Conservation (phyloP, 495 filamentous ascomycete genomes). For the Xylaria acuta region DNA sequence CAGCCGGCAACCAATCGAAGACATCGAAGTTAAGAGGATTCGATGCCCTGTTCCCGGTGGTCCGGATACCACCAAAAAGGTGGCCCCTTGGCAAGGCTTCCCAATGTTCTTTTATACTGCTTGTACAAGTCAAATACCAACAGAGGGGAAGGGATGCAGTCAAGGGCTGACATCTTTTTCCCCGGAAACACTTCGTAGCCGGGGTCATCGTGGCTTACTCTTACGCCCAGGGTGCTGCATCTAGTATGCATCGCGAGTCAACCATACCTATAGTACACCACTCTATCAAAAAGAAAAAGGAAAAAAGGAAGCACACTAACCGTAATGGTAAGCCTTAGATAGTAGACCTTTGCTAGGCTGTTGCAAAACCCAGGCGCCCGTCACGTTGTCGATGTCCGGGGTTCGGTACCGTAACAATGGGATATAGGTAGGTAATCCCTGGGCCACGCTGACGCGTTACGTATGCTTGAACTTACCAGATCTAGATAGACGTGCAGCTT, state of each 20-base stretch:
- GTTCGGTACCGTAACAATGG: conserved; percentile 11
- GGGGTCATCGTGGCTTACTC: conserved; percentile 8
- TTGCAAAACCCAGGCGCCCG: background rate
- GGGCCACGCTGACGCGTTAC: background rate
- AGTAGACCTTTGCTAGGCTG: background rate
- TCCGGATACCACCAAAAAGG: background rate
- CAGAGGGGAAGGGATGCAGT: background rate
- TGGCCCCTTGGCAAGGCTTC: background rate
- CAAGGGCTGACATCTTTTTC: background rate
- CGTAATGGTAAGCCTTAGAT: background rate
- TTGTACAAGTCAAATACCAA: background rate
- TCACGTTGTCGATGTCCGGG: conserved; percentile 5
- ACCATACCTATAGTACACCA: background rate
- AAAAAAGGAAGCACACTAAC: background rate
- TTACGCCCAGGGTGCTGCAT: background rate
- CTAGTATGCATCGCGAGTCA: background rate
- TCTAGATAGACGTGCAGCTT: conserved; percentile 13
- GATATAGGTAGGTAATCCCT: background rate
- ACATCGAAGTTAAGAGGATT: background rate
- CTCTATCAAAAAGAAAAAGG: background rate
- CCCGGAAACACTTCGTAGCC: background rate
- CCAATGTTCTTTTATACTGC: background rate
- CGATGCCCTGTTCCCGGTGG: background rate
- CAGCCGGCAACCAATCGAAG: background rate
- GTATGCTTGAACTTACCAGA: conserved; percentile 11